phyloP scores from a whole-genome alignment of 164 flowering plant genomes.

The Annona cherimola region DNA sequence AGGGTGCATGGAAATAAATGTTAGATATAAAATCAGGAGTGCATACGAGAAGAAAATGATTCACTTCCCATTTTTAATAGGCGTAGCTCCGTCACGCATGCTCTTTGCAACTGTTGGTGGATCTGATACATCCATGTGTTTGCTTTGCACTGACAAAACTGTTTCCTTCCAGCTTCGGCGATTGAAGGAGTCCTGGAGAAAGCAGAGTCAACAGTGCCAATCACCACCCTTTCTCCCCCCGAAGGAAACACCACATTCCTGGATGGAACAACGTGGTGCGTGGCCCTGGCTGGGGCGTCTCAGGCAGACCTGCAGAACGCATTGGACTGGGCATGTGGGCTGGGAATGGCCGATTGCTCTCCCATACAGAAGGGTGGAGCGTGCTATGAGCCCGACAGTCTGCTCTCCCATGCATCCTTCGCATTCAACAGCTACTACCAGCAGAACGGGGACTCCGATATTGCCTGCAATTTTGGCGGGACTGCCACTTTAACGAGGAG shows the following conservation, averaged over 20 bases:
- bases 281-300: constrained; percentile 58
- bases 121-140: not conserved
- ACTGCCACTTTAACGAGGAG: constrained; percentile 46
- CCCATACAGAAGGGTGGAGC: constrained; percentile 46
- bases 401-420: constrained; percentile 81
- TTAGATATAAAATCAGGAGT: no score
- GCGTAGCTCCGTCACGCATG: no score
- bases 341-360: constrained; percentile 62
- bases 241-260: constrained; percentile 94
- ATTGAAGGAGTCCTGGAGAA: constrained; percentile 37
- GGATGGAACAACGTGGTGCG: constrained; percentile 81
- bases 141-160: not conserved
- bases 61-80: no score
- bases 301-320: constrained; percentile 70
- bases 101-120: no score
- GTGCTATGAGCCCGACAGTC: constrained; percentile 75
- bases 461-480: constrained; percentile 93
- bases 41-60: no score
- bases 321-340: constrained; percentile 90
- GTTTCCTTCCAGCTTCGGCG: constrained; percentile 12
- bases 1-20: no score
- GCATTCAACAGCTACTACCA: constrained; percentile 91
- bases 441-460: constrained; percentile 66
- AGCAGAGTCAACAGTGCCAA: constrained; percentile 43
- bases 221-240: constrained; percentile 56